phyloP scores from a whole-genome alignment of 2,329 filamentous ascomycete species.

The Plenodomus lindquistii region DNA sequence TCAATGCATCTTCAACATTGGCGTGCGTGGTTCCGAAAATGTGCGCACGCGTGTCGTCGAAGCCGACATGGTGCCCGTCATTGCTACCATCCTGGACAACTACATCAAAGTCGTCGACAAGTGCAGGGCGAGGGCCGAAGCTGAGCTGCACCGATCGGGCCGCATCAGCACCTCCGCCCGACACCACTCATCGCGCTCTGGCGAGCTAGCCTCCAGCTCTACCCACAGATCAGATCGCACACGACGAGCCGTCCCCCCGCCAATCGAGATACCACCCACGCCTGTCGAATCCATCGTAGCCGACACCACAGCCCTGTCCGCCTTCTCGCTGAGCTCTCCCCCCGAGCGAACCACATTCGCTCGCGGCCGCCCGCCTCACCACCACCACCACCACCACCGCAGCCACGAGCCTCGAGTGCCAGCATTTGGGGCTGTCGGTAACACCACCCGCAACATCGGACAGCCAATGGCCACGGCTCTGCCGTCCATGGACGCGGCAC shows the following conservation, averaged over 20 bases:
- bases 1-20: constrained; percentile 98
- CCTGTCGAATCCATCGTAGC: constrained; percentile 56
- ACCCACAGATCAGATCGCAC: constrained; percentile 50
- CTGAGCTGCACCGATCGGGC: constrained; percentile 69
- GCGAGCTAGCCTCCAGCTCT: constrained; percentile 41
- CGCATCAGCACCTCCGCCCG: constrained; percentile 44
- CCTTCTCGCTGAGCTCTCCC: constrained; percentile 70
- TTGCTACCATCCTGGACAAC: constrained; percentile 96
- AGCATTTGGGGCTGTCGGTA: constrained; percentile 31
- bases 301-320: constrained; percentile 66
- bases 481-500: constrained; percentile 65
- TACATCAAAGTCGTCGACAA: constrained; percentile 97
- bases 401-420: constrained; percentile 52
- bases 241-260: constrained; percentile 80
- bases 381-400: constrained; percentile 48
- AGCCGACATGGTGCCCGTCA: constrained; percentile 98
- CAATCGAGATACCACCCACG: constrained; percentile 71
- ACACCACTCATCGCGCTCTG: constrained; percentile 47
- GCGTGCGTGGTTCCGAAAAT: constrained; percentile 89
- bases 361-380: constrained; percentile 58
- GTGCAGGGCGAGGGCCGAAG: constrained; percentile 81
- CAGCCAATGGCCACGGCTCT: constrained; percentile 71
- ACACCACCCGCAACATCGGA: constrained; percentile 52
- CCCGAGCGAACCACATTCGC: constrained; percentile 70
- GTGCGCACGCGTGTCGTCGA: constrained; percentile 95